Evolutionary conservation across 345 rosid species (phyloP), one percentile per base, ranked within the genome.

Genomic region (Eucalyptus leucophloia): DNA sequence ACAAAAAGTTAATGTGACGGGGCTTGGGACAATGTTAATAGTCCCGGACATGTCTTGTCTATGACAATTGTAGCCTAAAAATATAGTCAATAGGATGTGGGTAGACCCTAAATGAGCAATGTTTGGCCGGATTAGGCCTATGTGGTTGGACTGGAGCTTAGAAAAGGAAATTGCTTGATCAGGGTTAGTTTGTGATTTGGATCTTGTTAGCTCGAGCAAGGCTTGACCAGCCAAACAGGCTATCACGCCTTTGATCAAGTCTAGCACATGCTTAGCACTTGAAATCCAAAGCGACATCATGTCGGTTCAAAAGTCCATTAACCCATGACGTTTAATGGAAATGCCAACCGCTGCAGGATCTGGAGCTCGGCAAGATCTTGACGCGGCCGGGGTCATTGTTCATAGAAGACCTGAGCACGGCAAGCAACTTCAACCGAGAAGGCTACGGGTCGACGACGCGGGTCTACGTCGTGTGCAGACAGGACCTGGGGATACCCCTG

Each of bases 361-460:
- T 92, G 32, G 93, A 94, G 53, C 90, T 93, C 7, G 92, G 88
- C 4, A 94, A 93, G 89, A n/a, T 86, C 18, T 18, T 93, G 44
- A 7, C 47, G 4, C 92, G 94, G 86, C 92, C 93, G 19, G 90
- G 91, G 53, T 91, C 93, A 6, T 17, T 91, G 9, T 92, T 88
- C 44, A 1, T 89, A 1, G 51, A 89, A 7, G 92, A 94, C 54
- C 88, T 94, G 26, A 44, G 88, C 8, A 89, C 86, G 72, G 30
- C 87, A 42, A 87, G 53, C 28, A 92, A 90, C 3, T 89, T 90
- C 56, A 87, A 90, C 8, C 10, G 58, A 4, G 88, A 89, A 47
- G 88, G 90, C 37, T 91, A 90, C 53, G 94, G 93, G 44, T 88
- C 92, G 1, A 91, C 92, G 54, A 30, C 19, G 2, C 87, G 92